Evolutionary conservation across 345 rosid species (phyloP), one percentile per base, ranked within the genome.

Genomic region (Salix purpurea): DNA sequence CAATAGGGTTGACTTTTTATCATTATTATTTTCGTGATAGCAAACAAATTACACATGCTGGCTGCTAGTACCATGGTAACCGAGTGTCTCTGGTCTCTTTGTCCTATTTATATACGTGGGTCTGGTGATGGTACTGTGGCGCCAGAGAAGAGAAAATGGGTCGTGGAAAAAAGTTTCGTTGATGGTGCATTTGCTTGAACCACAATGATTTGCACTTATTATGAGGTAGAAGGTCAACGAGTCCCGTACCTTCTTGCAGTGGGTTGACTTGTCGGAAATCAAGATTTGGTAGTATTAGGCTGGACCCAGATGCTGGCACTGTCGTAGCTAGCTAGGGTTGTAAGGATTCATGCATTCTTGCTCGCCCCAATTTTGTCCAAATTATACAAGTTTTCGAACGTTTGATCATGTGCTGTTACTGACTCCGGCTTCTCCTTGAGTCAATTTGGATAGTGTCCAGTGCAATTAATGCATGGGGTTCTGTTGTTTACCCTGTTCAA

Each of bases 241-340:
- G 77, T 65, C 80, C 82, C 65, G 73, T 70, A 79, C 78, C 67
- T 71, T 74, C 16, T 40, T 40, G 74, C 32, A 26, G 52, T 72
- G 72, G 79, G 81, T 84, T 84, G 89, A 84, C 87, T 71, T 84
- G 84, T 75, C 86, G 73, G 86, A 32, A 61, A 71, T 75, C 79
- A 80, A 73, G 36, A 61, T 82, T 83, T 80, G 75, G 73, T 66
- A n/a, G 79, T 67, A 78, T 83, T 73, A 78, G 84, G 77, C 76
- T 72, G n/a, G 65, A 36, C 34, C 69, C 74, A 6, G 69, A 69
- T 7, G 64, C 7, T 19, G 36, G 8, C 71, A n/a, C 23, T 24
- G 8, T 40, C 3, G 67, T 30, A 66, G 34, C 34, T 30, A 66
- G 34, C 34, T 32, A 32, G 72, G 69, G 76, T 64, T 4, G n/a